A percentile compares a stretch with the other conserved stretches of the same genome.
Evolutionary conservation across 176 grass and related monocot species (phyloP).

Genomic region (Musa itinerans): DNA sequence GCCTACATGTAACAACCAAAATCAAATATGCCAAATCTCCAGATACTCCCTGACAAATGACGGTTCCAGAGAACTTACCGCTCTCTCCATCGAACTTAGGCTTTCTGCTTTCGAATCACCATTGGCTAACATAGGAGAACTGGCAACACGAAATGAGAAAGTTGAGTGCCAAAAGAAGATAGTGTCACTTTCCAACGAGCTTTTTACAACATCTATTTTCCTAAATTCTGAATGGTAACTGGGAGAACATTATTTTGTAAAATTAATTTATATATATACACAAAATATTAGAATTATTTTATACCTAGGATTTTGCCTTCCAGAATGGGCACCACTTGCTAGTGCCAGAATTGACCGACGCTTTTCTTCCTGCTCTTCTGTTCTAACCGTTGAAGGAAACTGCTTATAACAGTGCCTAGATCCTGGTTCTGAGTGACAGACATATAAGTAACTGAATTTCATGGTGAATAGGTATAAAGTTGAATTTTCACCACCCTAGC

Average conservation of each 20-base stretch:
- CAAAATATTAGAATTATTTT: not conserved
- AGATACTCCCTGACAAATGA: not conserved
- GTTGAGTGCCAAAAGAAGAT: conserved; percentile 3
- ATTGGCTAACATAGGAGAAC: conserved; percentile 35
- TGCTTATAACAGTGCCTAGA: conserved; percentile 55
- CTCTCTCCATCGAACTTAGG: conserved; percentile 90
- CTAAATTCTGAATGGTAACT: not conserved
- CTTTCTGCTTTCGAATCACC: conserved; percentile 77
- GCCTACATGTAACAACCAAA: conserved; percentile 47
- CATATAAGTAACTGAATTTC: not conserved
- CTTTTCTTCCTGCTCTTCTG: conserved; percentile 97
- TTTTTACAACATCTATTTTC: not conserved
- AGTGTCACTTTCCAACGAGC: conserved; percentile 7
- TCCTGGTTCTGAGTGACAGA: conserved; percentile 34
- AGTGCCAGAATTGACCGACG: conserved; percentile 60
- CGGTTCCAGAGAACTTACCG: conserved; percentile 45
- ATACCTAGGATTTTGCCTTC: conserved; percentile 59
- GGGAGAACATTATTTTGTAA: not conserved
- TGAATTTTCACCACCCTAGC: not conserved
- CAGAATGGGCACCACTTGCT: conserved; percentile 55
- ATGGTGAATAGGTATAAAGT: not conserved
- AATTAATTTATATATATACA: conserved; percentile 15
- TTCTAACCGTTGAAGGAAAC: conserved; percentile 85
- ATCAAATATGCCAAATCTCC: not conserved
- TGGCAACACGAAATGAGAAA: conserved; percentile 47